Evolutionary conservation across 208 protist species (phyloP).

Genomic region (Trypanosoma melophagium): DNA sequence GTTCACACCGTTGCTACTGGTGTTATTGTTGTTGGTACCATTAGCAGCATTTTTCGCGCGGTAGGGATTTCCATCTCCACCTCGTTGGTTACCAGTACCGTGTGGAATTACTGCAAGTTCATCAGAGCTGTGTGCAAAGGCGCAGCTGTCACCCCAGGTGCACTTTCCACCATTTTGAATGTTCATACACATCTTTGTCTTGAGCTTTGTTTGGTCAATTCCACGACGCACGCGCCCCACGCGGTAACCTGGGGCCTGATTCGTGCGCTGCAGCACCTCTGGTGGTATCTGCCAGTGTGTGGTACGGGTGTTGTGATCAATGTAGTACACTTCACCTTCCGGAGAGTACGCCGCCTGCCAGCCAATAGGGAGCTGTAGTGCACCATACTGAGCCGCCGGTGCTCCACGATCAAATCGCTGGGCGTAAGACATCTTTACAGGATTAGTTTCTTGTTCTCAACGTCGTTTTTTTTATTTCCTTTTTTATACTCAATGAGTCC

Average conservation of each 20-base stretch:
- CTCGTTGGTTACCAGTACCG: constrained; percentile 14
- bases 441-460: too few species aligned
- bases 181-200: constrained; percentile 94
- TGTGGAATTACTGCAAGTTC: constrained; percentile 56
- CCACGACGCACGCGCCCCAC: constrained; percentile 54
- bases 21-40: constrained; percentile 6
- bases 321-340: constrained; percentile 78
- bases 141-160: constrained; percentile 82
- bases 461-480: too few species aligned
- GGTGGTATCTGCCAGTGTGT: constrained; percentile 80
- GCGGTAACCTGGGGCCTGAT: constrained; percentile 37
- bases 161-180: constrained; percentile 84
- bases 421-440: constrained; percentile 19
- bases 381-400: constrained; percentile 7
- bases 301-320: constrained; percentile 87
- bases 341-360: constrained; percentile 81
- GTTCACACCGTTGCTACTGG: constrained; percentile 9
- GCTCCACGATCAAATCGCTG: constrained; percentile 28
- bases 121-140: constrained; percentile 82
- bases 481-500: too few species aligned
- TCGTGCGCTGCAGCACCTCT: constrained; percentile 39
- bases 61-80: constrained; percentile 15
- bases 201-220: constrained; percentile 81
- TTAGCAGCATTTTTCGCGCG: not conserved
- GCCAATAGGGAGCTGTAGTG: constrained; percentile 59